These are phyloP conservation scores for Ananas comosus DNA, from an alignment of 176 grass and related monocot genomes.

Conservation along the genomic window DNA sequence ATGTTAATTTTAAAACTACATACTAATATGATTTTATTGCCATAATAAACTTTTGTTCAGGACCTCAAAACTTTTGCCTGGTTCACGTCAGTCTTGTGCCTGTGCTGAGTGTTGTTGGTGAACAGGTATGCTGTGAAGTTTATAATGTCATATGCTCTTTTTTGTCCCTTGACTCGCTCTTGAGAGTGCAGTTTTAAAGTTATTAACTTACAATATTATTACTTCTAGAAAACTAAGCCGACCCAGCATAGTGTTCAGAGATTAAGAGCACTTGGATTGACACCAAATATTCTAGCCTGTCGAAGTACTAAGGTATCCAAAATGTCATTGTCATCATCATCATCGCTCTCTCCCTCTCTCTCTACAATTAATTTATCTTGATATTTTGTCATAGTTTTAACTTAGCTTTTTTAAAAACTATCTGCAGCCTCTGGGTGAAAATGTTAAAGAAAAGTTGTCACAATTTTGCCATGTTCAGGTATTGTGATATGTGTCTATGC, in stretches of 20 bases:
- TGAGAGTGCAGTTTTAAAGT: not conserved
- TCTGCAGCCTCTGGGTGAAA: slow-evolving; percentile 30
- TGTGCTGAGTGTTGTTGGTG: slow-evolving; percentile 39
- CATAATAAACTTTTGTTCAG: slow-evolving; percentile 20
- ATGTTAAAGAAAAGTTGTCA: slow-evolving; percentile 37
- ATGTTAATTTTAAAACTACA: slow-evolving; percentile 1
- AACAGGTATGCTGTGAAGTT: slow-evolving; percentile 27
- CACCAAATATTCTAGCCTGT: slow-evolving; percentile 40
- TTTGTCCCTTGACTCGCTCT: not conserved
- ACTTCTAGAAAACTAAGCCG: slow-evolving; percentile 43
- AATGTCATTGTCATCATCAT: not conserved
- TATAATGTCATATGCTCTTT: not conserved
- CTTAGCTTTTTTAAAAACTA: slow-evolving; percentile 11
- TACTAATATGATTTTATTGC: not conserved
- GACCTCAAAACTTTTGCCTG: slow-evolving; percentile 32
- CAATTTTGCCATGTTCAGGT: slow-evolving; percentile 45
- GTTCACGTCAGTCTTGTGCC: slow-evolving; percentile 41
- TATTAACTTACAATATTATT: slow-evolving; percentile 9
- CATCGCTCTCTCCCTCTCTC: not conserved
- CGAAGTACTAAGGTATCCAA: slow-evolving; percentile 32
- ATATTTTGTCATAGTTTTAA: not conserved
- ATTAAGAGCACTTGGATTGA: slow-evolving; percentile 37
- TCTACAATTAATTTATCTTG: not conserved
- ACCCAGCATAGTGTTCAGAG: slow-evolving; percentile 47
- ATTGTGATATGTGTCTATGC: not conserved